Evolutionary conservation across 129 eudicot genomes (phyloP).

Genomic region (Helianthus annuus): DNA sequence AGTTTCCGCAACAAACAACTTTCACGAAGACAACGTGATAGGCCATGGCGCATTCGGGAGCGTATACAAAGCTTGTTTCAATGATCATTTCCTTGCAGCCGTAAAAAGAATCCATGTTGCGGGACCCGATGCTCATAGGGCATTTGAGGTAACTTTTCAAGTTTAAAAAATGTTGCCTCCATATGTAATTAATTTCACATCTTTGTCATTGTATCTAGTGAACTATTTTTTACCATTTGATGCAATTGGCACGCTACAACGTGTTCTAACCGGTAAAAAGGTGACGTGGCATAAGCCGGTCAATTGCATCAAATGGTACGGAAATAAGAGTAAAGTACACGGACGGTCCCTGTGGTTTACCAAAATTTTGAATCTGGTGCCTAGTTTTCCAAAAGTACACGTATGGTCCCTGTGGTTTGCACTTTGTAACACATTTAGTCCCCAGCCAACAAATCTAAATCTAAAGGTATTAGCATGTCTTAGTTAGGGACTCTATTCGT

Average conservation of each 20-base stretch:
- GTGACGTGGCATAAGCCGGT: neutral
- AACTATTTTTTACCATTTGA: neutral
- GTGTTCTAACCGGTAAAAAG: neutral
- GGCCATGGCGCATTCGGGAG: constrained; percentile 76
- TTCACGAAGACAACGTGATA: constrained; percentile 58
- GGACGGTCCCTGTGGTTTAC: too few relatives aligned
- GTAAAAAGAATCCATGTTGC: constrained; percentile 68
- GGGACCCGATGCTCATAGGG: constrained; percentile 62
- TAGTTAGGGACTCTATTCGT: too few relatives aligned
- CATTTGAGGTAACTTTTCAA: constrained; percentile 62
- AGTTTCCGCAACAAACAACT: constrained; percentile 79
- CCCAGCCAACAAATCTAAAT: too few relatives aligned
- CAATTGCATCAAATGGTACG: neutral
- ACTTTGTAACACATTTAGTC: too few relatives aligned
- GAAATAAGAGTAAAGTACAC: too few relatives aligned
- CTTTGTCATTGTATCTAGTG: neutral
- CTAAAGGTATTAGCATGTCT: too few relatives aligned
- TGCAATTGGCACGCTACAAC: neutral
- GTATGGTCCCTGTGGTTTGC: too few relatives aligned
- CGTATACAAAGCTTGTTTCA: constrained; percentile 81
- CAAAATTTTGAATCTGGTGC: too few relatives aligned
- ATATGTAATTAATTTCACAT: neutral
- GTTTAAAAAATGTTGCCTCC: neutral
- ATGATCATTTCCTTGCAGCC: constrained; percentile 65
- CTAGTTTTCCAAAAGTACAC: too few relatives aligned